Percentiles rank a stretch among this genome's conserved stretches.
phyloP scores from a whole-genome alignment of 2,329 filamentous ascomycete genomes.

The Knoxdaviesia capensis region DNA sequence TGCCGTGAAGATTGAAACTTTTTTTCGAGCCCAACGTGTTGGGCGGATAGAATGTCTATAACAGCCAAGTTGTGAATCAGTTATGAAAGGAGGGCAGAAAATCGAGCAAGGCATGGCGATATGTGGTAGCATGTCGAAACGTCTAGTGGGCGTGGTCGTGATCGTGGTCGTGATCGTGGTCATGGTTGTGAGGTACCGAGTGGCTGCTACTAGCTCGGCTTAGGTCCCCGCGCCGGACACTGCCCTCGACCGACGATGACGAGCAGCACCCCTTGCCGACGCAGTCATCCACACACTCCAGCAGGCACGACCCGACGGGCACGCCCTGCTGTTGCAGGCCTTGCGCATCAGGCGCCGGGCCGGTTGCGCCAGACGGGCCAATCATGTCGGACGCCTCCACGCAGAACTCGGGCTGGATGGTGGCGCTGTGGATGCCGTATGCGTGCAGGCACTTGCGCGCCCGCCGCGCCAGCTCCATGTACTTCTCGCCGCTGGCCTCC shows the following conservation, averaged over 20 bases:
- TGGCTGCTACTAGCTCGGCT: slow-evolving; percentile 2
- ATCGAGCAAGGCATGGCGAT: neutral
- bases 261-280: slow-evolving; percentile 24
- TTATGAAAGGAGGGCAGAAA: neutral
- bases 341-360: slow-evolving; percentile 10
- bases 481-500: slow-evolving; percentile 55
- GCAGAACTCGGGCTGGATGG: slow-evolving; percentile 86
- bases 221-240: slow-evolving; percentile 1
- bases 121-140: neutral
- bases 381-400: slow-evolving; percentile 18
- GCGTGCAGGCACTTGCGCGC: slow-evolving; percentile 79
- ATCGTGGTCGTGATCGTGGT: slow-evolving; percentile 2
- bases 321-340: slow-evolving; percentile 8
- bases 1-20: too few species aligned
- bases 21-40: too few species aligned
- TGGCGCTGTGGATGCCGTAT: slow-evolving; percentile 91
- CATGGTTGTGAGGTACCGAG: slow-evolving; percentile 1
- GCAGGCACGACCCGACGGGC: slow-evolving; percentile 17
- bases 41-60: too few species aligned
- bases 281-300: slow-evolving; percentile 31
- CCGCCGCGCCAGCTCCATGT: slow-evolving; percentile 75
- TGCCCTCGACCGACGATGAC: slow-evolving; percentile 1
- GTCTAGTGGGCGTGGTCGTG: slow-evolving; percentile 2
- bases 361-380: slow-evolving; percentile 2
- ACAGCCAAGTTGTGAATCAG: neutral